These are phyloP conservation scores for Gossypium trilobum DNA, from an alignment of 441 rosid genomes.

Conservation along the genomic window DNA sequence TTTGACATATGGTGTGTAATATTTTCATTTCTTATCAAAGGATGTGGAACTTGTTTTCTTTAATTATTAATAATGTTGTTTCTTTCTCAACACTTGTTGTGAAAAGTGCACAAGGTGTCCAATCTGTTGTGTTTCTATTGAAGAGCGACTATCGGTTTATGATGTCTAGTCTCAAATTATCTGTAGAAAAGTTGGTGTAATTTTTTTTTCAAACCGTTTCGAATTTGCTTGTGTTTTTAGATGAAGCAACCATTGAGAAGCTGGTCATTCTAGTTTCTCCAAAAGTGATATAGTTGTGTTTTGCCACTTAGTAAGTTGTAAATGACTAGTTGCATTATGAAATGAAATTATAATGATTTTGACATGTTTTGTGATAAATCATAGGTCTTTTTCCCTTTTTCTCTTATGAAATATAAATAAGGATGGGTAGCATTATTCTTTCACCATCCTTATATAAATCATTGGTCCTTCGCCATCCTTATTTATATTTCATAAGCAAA, in stretches of 20 bases:
- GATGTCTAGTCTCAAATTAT: conserved; percentile 31
- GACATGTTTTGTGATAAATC: not conserved
- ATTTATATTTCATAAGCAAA: too few species aligned
- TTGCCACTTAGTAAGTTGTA: not conserved
- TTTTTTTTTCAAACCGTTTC: not conserved
- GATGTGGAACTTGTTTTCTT: not conserved
- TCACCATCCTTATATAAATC: too few species aligned
- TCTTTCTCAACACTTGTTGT: conserved; percentile 38
- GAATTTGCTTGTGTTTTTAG: conserved; percentile 28
- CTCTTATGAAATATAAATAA: too few species aligned
- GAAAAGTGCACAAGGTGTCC: conserved; percentile 61
- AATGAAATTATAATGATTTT: not conserved
- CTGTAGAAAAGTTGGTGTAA: not conserved
- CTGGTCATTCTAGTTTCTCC: not conserved
- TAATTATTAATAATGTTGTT: not conserved
- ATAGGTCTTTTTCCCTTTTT: too few species aligned
- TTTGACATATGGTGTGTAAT: not conserved
- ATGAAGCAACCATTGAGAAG: not conserved
- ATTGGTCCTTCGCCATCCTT: too few species aligned
- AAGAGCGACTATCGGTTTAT: conserved; percentile 40
- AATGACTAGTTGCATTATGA: not conserved
- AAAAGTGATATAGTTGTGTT: not conserved
- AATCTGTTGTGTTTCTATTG: conserved; percentile 45
- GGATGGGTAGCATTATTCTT: too few species aligned
- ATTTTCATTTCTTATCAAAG: not conserved